Base-by-base conservation (phyloP, 176 grass and related monocot species). In the Avena atlantica region DNA sequence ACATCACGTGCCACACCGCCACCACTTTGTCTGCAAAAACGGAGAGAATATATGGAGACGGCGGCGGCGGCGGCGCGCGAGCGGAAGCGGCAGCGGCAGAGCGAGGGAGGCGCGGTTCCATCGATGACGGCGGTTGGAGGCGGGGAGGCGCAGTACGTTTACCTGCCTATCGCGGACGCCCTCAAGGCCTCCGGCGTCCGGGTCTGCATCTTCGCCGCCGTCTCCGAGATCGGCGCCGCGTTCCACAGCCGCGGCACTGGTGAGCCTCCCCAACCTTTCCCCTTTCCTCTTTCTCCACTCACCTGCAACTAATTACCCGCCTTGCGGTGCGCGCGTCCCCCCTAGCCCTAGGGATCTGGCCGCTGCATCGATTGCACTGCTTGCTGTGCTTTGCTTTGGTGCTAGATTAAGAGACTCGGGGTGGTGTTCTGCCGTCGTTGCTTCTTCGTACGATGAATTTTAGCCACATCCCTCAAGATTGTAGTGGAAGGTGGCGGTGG, bases 161-260 rank as follows among this genome's bases (percentile, higher is more conserved):
- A 93, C 86, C 83, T 93, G 37, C 45, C 92, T 57, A 75, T 91
- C 52, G 75, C 67, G 44, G 89, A 93, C 19, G 83, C 86, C 8
- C 9, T 82, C 9, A 88, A 89, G 86, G 19, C 10, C 80, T 13
- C 77, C 29, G 68, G 89, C 56, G 20, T 5, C 23, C 65, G 70
- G 82, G 82, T 88, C 55, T 83, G 76, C 84, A 67, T 91, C 83
- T 89, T 84, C 73, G 83, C 75, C 70, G 61, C 61, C 12, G 69
- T 93, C 71, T 47, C 67, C 31, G 73, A 85, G 88, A 87, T 88
- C 23, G 91, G 91, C 36, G 65, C 70, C 3, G 17, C 76, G 20
- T 52, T 81, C 66, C 60, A 72, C 70, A 93, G 88, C 82, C 82
- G 85, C 67, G 88, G 91, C 72, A 88, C 91, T 9, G 88, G 91